Base-by-base conservation (phyloP, 1,139 yeast species). In the Yamadazyma aaseri region DNA sequence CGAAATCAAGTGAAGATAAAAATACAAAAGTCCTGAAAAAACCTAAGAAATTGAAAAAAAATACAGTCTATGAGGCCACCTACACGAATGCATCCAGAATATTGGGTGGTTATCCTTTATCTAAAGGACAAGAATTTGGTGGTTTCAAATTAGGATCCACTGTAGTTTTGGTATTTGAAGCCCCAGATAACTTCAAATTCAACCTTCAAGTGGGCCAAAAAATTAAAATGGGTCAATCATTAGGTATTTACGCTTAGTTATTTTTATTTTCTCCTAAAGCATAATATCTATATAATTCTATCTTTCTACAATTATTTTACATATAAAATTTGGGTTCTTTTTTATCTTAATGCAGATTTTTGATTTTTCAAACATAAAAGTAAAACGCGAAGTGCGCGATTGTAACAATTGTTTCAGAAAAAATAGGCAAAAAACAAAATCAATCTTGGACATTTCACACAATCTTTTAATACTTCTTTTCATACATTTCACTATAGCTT, bases 91-190 rank as follows among this genome's bases (percentile, higher is more conserved):
- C 96, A 6, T 81, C 92, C 42, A 68, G 75, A 32, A 52, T 84
- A n/a, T 67, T 90, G 31, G 86, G 90, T 4, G 99, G 99, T 3
- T 79, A 77, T 52, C 98, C 99, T 2, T 72, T 92, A 40, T 68
- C 78, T 17, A 89, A 86, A 59, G 98, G 98, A 26, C 87, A 87
- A 54, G 96, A 94, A 60, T 85, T 94, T 73, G 99, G 99, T 29
- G 98, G 98, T 0, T 94, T 94, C 61, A 86, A 86, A 65, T 71
- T 94, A 35, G 99, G 99, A 0, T 83, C 95, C 24, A 94, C 99
- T 0, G 95, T 94, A 18, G 98, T 94, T 12, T 71, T 94, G 42
- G 94, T 94, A 20, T 94, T 94, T 63, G 98, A 94, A 60, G 98
- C 97, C 1, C 98, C 98, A 23, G 72, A 71, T 36, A 67, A 67